A percentile compares a stretch with the other conserved stretches of the same genome.
These are phyloP conservation scores for Ceratocystis albifundus DNA, from an alignment of 2,329 filamentous ascomycete genomes.

Conservation along the genomic window DNA sequence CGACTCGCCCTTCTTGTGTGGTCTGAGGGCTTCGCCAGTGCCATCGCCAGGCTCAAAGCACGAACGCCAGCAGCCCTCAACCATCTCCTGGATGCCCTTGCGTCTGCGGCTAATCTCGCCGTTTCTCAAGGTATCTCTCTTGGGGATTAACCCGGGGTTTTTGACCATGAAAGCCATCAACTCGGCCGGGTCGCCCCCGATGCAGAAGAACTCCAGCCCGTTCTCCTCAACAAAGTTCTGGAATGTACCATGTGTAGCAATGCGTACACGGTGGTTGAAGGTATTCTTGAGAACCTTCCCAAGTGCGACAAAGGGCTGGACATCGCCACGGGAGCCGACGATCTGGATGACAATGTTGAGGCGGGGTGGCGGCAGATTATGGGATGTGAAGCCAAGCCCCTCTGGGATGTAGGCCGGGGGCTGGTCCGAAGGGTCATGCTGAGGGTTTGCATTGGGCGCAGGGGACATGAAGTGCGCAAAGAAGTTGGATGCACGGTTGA, in stretches of 20 bases:
- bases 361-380: constrained; percentile 44
- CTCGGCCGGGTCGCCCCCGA: constrained; percentile 63
- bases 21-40: constrained; percentile 37
- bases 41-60: constrained; percentile 72
- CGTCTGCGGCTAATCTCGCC: constrained; percentile 67
- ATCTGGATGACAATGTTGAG: constrained; percentile 66
- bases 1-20: constrained; percentile 36
- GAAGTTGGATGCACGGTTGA: constrained; percentile 51
- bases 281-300: constrained; percentile 52
- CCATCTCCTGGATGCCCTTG: constrained; percentile 62
- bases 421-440: constrained; percentile 29
- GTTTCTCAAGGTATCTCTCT: constrained; percentile 61
- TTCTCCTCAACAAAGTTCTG: constrained; percentile 56
- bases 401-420: constrained; percentile 53
- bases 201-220: constrained; percentile 62
- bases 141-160: constrained; percentile 75
- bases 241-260: constrained; percentile 63
- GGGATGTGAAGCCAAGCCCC: constrained; percentile 53
- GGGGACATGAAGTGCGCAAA: constrained; percentile 20
- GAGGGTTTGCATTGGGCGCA: not conserved
- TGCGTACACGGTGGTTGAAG: constrained; percentile 58
- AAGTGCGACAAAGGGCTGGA: constrained; percentile 63
- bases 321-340: constrained; percentile 61
- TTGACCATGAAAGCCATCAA: constrained; percentile 89
- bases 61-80: constrained; percentile 78